These are phyloP conservation scores for Neonectria coccinea DNA, from an alignment of 2,329 filamentous ascomycete species.

Conservation along the genomic window DNA sequence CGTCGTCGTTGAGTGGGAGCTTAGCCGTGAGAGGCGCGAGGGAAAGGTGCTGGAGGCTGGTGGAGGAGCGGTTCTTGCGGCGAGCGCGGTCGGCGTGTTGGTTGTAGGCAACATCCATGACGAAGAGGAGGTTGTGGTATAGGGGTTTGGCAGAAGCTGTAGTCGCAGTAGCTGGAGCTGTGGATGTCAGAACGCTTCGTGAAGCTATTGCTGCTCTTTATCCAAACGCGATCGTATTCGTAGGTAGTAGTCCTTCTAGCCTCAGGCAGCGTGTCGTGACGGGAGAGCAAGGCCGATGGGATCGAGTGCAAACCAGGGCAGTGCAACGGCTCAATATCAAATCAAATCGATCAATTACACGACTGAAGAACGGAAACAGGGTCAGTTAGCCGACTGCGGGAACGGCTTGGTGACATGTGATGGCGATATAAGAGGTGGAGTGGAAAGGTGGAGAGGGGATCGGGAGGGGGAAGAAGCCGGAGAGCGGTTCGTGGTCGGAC, in stretches of 20 bases:
- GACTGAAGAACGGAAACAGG: conserved; percentile 1
- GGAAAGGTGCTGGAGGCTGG: conserved; percentile 69
- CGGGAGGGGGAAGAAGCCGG: conserved; percentile 13
- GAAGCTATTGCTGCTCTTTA: conserved; percentile 2
- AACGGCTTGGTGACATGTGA: conserved; percentile 40
- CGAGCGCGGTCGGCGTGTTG: conserved; percentile 68
- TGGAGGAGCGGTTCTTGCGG: conserved; percentile 69
- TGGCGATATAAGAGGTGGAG: conserved; percentile 31
- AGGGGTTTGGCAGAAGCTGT: not conserved
- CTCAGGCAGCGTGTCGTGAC: conserved; percentile 13
- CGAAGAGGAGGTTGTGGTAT: conserved; percentile 3
- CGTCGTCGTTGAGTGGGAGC: conserved; percentile 67
- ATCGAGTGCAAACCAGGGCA: conserved; percentile 6
- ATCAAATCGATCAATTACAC: conserved; percentile 21
- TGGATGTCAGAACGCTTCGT: not conserved
- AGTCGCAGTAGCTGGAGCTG: too few species aligned
- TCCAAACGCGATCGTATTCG: not conserved
- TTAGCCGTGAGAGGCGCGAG: conserved; percentile 74
- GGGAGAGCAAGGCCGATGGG: conserved; percentile 4
- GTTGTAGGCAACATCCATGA: conserved; percentile 70
- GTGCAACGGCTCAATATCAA: conserved; percentile 9
- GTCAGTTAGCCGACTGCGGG: conserved; percentile 20
- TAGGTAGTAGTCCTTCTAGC: conserved; percentile 5
- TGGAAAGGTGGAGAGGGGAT: conserved; percentile 13
- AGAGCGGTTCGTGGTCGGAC: conserved; percentile 25